A percentile compares a stretch with the other conserved stretches of the same genome.
These are phyloP conservation scores for Fusarium buharicum DNA, from an alignment of 2,329 filamentous ascomycete genomes.

Conservation along the genomic window DNA sequence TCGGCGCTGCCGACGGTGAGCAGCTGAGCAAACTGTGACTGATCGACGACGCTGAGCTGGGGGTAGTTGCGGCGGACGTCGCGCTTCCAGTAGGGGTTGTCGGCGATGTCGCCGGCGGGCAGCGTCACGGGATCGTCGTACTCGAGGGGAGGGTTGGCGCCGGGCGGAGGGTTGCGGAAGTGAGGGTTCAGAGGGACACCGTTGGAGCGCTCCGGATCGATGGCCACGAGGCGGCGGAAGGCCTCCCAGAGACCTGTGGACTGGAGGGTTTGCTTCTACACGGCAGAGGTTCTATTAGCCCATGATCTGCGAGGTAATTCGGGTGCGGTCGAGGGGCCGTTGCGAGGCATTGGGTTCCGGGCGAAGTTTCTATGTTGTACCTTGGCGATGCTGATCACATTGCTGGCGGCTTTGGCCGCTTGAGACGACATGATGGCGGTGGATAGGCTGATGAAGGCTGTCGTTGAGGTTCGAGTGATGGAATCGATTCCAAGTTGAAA, in stretches of 20 bases:
- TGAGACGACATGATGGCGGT: constrained; percentile 68
- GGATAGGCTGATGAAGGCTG: constrained; percentile 31
- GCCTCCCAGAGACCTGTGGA: constrained; percentile 88
- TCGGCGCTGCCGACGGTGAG: constrained; percentile 85
- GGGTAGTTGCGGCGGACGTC: constrained; percentile 87
- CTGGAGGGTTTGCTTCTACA: constrained; percentile 94
- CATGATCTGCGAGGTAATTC: constrained; percentile 32
- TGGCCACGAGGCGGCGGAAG: constrained; percentile 78
- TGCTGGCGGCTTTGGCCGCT: constrained; percentile 65
- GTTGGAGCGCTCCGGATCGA: constrained; percentile 89
- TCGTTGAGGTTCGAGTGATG: constrained; percentile 44
- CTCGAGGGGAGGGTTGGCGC: constrained; percentile 53
- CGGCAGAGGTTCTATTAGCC: constrained; percentile 36
- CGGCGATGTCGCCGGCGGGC: constrained; percentile 58
- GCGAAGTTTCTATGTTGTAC: constrained; percentile 53
- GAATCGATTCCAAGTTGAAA: constrained; percentile 46
- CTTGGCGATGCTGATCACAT: constrained; percentile 67
- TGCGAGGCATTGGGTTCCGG: constrained; percentile 33
- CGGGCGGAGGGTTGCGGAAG: constrained; percentile 81
- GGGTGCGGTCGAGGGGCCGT: constrained; percentile 26
- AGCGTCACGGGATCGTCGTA: constrained; percentile 66
- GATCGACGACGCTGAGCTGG: constrained; percentile 78
- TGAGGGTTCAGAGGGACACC: constrained; percentile 93
- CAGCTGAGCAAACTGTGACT: constrained; percentile 86
- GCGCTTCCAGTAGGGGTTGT: constrained; percentile 79